phyloP scores from a whole-genome alignment of 257 asterid genomes.

The Cordia subcordata region DNA sequence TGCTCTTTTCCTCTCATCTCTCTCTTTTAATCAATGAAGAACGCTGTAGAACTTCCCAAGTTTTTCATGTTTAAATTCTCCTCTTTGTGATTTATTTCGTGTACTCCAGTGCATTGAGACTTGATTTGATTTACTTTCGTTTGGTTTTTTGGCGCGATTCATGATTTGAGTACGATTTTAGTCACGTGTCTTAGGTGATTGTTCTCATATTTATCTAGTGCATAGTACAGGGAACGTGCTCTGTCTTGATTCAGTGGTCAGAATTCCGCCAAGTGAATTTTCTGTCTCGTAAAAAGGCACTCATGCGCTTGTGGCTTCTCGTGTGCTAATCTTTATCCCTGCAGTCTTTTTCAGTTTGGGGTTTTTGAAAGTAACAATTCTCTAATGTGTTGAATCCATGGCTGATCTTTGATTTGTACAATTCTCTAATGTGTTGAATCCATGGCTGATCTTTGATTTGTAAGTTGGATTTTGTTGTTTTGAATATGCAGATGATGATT shows the following conservation, averaged over 20 bases:
- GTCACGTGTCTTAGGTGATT: no score
- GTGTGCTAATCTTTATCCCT: constrained; percentile 2
- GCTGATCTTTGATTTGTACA: not conserved
- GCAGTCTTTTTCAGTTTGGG: not conserved
- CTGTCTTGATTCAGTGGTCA: no score
- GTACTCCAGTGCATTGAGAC: no score
- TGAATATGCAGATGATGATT: no score
- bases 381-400: not conserved
- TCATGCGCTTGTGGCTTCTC: constrained; percentile 5
- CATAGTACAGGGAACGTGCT: no score
- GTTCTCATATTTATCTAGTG: no score
- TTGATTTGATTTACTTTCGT: no score
- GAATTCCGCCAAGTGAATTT: no score
- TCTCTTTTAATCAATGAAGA: not conserved
- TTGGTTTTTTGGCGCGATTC: no score
- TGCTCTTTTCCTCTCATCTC: not conserved
- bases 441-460: not conserved
- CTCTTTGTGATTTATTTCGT: not conserved
- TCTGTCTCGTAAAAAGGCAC: no score
- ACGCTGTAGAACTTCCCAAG: not conserved
- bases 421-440: not conserved
- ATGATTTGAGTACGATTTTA: no score
- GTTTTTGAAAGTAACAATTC: not conserved
- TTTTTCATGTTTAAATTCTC: not conserved
- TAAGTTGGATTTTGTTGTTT: constrained; percentile 1